Evolutionary conservation across 2,329 filamentous ascomycete species (phyloP), one percentile per base, ranked within the genome.

Genomic region (Hysterium pulicare): DNA sequence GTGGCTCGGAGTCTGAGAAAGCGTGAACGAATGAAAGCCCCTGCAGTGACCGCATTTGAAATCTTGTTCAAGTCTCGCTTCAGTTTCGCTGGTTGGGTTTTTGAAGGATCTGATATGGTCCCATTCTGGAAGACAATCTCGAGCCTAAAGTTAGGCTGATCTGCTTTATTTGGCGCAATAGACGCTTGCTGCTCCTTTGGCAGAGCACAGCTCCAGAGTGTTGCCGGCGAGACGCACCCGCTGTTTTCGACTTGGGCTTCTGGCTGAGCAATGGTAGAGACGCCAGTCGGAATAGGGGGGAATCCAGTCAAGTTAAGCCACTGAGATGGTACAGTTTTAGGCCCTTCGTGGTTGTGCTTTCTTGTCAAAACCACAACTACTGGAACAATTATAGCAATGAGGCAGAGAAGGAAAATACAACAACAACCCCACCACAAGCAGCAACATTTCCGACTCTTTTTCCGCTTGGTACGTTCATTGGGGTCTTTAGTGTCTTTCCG

Each of bases 231-330:
- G 3, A 90, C 82, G 53, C 90, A 97, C 5, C 78, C 80, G 17
- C 79, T 79, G 41, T 81, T 77, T n/a, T 79, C 70, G 2, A 76
- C 69, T 0, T 78, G 77, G 38, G 85, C 82, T 52, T 87, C 79
- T 0, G 89, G 81, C 4, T 84, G 85, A 13, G 86, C 79, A 13
- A 96, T 77, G 0, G 88, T 94, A 47, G 87, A 76, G 15, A 91
- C 77, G 0, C 90, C 91, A 0, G 87, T 91, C 2, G 87, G 88
- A 57, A 96, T 87, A 0, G 90, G 85, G 15, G 90, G 90, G 53
- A 87, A 95, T 38, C 83, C 82, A 1, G 90, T 94, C 47, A 94
- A 64, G 59, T 95, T 95, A 43, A 95, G 74, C 85, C 88, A 96
- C 37, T 76, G 69, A 2, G 77, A 55, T 21, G 51, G 50, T 3